Base-by-base conservation (phyloP, 176 grass and related monocot species). In the Tuctoria greenei region DNA sequence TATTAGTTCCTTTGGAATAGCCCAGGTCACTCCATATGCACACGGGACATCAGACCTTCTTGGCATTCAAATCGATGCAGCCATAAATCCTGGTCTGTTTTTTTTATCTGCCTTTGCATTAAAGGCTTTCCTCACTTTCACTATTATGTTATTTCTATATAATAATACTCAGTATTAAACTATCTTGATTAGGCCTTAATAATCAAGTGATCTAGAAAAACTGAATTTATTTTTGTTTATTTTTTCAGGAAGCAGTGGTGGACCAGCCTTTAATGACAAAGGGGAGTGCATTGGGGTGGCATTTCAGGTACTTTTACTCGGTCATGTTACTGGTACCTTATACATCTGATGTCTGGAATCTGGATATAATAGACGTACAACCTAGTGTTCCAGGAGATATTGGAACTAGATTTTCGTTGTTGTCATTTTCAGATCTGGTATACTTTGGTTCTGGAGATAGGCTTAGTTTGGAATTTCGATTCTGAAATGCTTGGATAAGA, bases 21-120 rank as follows among this genome's bases (percentile, higher is more conserved):
- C 64, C 75, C 91, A 98, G 95, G 95, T 98, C 68, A 98, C 91
- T 77, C 90, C 95, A 82, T 99, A 99, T 80, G 86, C 91, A 79
- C 95, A 95, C 79, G 95, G 91, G 75, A 73, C 91, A 70, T 94
- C 91, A 64, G 91, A 99, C 84, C 91, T 99, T 78, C 95, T 99
- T 88, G 91, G 89, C 59, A 93, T 99, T 76, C 95, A 99, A 92
- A 99, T 99, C 61, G 95, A 99, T 68, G 95, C 95, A 79, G 95
- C 95, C 55, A 90, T 99, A 84, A 99, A 99, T 73, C 78, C 91
- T 82, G 95, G 95, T 99, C 75, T 46, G 78, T 76, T 45, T 67
- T 79, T 51, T 81, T 13, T 74, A 61, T 42, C 61, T 38, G 66
- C 4, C 38, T 40, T 43, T 42, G n/a, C 18, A 31, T 61, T 34